Conservation (phyloP, 768 basidiomycete species). For the Termitomyces titanicus region DNA sequence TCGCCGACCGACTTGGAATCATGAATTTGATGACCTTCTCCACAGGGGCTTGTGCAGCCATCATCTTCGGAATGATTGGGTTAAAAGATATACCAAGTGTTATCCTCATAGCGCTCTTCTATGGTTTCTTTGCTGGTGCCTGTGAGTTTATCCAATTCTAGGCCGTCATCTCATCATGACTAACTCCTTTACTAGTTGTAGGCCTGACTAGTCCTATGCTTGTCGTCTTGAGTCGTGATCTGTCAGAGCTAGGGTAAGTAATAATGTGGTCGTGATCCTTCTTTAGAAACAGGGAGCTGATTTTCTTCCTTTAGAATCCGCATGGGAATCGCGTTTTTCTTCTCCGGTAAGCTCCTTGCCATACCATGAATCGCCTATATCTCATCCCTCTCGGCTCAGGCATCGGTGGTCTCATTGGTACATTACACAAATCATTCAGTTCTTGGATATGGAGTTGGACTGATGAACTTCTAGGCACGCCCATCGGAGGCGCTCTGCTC, state of each 20-base stretch:
- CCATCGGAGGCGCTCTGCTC: conserved; percentile 1
- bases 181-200: not conserved
- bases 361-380: not conserved
- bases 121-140: conserved; percentile 37
- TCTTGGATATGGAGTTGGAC: not conserved
- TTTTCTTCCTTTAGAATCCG: not conserved
- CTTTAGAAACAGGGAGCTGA: too few species aligned
- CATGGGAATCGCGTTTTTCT: not conserved
- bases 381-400: not conserved
- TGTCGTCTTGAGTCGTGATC: not conserved
- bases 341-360: not conserved
- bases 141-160: conserved; percentile 9
- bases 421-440: not conserved
- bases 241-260: conserved; percentile 1
- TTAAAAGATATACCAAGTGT: conserved; percentile 26
- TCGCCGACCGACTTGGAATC: conserved; percentile 19
- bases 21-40: conserved; percentile 24
- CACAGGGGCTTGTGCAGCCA: conserved; percentile 21
- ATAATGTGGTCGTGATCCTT: not conserved
- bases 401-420: conserved; percentile 5
- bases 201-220: conserved; percentile 1
- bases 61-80: conserved; percentile 34
- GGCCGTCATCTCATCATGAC: not conserved
- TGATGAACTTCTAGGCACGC: not conserved
- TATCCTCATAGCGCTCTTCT: conserved; percentile 34